phyloP scores from a whole-genome alignment of 192 early-diverging fungal genomes.

The Backusella sp. region DNA sequence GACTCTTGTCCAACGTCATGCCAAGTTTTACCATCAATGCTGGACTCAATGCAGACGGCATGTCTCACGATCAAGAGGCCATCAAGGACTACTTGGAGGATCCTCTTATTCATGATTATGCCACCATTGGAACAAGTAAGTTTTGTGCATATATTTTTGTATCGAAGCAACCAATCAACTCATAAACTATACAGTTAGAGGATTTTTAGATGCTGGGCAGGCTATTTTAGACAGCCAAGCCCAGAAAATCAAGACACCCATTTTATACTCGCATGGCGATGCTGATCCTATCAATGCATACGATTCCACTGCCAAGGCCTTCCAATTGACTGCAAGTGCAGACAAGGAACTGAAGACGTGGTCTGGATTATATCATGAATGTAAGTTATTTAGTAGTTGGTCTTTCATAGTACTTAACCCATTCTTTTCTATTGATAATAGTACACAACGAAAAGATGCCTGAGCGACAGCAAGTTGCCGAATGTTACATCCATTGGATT shows the following conservation, averaged over 20 bases:
- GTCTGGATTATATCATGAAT: conserved; percentile 37
- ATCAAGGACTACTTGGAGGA: conserved; percentile 51
- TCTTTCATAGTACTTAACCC: neutral
- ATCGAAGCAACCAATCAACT: neutral
- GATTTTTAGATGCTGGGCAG: conserved; percentile 43
- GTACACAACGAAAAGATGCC: neutral
- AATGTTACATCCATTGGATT: neutral
- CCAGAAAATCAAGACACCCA: conserved; percentile 41
- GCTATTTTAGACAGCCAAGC: conserved; percentile 29
- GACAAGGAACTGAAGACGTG: conserved; percentile 41
- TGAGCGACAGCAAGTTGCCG: neutral
- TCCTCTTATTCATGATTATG: conserved; percentile 53
- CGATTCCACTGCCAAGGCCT: conserved; percentile 33
- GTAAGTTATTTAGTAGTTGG: conserved; percentile 12
- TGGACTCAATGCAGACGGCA: conserved; percentile 37
- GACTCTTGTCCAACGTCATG: conserved; percentile 36
- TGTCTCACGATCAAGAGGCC: conserved; percentile 44
- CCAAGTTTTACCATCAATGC: conserved; percentile 42
- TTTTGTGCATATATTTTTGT: neutral
- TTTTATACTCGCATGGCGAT: conserved; percentile 54
- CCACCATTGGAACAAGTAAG: conserved; percentile 41
- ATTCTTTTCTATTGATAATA: neutral
- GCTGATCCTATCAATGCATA: conserved; percentile 46
- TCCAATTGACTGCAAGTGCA: conserved; percentile 34
- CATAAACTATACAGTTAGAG: conserved; percentile 21